Base-by-base conservation (phyloP, 352 stramenopile genomes). In the Pythium sukuiense region DNA sequence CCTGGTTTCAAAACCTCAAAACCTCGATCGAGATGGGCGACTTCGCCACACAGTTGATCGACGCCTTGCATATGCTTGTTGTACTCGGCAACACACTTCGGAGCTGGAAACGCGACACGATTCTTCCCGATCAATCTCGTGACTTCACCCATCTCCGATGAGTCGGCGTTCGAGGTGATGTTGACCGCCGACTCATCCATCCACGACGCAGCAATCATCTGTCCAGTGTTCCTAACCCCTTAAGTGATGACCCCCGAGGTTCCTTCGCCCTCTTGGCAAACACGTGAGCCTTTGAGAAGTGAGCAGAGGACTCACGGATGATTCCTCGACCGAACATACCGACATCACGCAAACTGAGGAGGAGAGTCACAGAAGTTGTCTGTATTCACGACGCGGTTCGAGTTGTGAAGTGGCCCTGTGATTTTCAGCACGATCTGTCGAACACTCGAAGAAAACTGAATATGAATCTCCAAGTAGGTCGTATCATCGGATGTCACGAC, bases 51-150 rank as follows among this genome's bases (percentile, higher is more conserved):
- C 20, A 24, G 33, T 14, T 63, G 37, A 35, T 81, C 74, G 2
- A 77, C 71, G 1, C 64, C 73, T 46, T 80, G 73, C 67, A 80
- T 73, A 37, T 73, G 60, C 16, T 66, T 48, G 55, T 80, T 80
- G 53, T 76, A 80, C 13, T 71, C 46, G 0, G 14, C 37, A 3
- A 80, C 46, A 39, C 63, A 73, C 30, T 20, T 57, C 12, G 73
- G 73, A 3, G 62, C 55, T 61, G 49, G 32, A 49, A 73, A 79
- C 2, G 39, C 11, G 1, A 64, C 13, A 7, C 50, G 55, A 27
- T 58, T 9, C n/a, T 58, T 65, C 0, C 64, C 52, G 16, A 73
- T 60, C 14, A 71, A 20, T 20, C 65, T 52, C 26, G 65, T 72
- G 0, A 74, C 59, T n/a, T 32, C n/a, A n/a, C 50, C 54, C 33